A percentile compares a stretch with the other conserved stretches of the same genome.
Conservation (phyloP, 768 basidiomycete genomes). For the Naganishia vaughanmartiniae region DNA sequence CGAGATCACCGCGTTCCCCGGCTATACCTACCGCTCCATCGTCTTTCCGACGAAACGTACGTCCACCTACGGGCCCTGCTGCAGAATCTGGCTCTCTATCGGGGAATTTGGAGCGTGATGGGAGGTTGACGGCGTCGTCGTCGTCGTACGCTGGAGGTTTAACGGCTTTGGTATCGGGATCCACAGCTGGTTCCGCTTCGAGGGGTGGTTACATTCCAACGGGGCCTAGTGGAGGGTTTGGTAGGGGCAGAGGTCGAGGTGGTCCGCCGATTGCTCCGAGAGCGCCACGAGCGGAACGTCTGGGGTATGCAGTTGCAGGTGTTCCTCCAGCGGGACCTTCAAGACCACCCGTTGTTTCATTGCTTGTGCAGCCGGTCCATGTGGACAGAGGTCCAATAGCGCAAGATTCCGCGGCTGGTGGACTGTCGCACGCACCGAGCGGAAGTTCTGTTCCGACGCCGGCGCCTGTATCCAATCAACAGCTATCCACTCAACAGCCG, state of each 20-base stretch:
- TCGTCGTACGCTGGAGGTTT: neutral
- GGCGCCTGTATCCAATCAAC: neutral
- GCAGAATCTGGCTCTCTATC: neutral
- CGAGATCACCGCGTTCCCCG: neutral
- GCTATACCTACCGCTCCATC: conserved; percentile 5
- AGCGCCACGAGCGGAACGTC: conserved; percentile 12
- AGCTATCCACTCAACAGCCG: neutral
- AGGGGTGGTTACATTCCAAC: neutral
- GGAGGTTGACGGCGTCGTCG: neutral
- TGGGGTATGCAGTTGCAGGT: neutral
- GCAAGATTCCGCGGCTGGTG: neutral
- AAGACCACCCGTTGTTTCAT: neutral
- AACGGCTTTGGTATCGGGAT: neutral
- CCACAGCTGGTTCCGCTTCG: neutral
- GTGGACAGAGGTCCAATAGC: neutral
- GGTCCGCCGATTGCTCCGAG: conserved; percentile 12
- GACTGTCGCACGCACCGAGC: neutral
- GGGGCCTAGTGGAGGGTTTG: conserved; percentile 2
- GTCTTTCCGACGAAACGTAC: neutral
- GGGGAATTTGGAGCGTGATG: neutral
- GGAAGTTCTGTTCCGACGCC: neutral
- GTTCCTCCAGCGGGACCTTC: neutral
- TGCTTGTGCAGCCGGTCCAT: neutral
- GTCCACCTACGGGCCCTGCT: conserved; percentile 15
- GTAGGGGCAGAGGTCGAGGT: neutral